A percentile compares a stretch with the other conserved stretches of the same genome.
Evolutionary conservation across 83 land plant genomes (phyloP).

Genomic region (Picea engelmannii): DNA sequence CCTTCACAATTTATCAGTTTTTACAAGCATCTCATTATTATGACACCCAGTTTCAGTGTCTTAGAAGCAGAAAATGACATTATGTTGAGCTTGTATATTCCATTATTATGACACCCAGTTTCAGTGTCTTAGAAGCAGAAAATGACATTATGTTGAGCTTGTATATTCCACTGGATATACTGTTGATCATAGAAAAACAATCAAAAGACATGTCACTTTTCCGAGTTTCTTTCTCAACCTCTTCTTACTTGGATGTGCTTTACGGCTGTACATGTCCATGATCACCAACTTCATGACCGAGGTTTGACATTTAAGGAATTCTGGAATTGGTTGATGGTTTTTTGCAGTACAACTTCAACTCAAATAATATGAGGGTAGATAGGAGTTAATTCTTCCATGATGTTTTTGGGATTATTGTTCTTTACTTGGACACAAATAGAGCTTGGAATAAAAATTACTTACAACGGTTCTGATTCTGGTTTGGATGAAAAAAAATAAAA

Average conservation of each 20-base stretch:
- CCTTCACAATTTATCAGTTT: too few relatives aligned
- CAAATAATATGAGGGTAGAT: slow-evolving; percentile 3
- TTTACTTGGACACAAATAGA: neutral
- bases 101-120: neutral
- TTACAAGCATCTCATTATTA: neutral
- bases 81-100: neutral
- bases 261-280: neutral
- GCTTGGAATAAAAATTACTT: neutral
- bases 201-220: slow-evolving; percentile 1
- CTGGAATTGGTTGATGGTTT: neutral
- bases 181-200: neutral
- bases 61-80: neutral
- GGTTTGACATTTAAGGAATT: slow-evolving; percentile 6
- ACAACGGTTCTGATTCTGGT: neutral
- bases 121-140: slow-evolving; percentile 4
- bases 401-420: neutral
- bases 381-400: neutral
- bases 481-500: neutral
- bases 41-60: slow-evolving; percentile 1
- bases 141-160: neutral
- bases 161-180: neutral
- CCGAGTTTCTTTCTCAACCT: neutral
- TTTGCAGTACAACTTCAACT: slow-evolving; percentile 4
- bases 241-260: slow-evolving; percentile 7
- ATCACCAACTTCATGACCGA: slow-evolving; percentile 12